Conservation (phyloP, 1,139 yeast genomes). For the Schwanniomyces etchellsii region DNA sequence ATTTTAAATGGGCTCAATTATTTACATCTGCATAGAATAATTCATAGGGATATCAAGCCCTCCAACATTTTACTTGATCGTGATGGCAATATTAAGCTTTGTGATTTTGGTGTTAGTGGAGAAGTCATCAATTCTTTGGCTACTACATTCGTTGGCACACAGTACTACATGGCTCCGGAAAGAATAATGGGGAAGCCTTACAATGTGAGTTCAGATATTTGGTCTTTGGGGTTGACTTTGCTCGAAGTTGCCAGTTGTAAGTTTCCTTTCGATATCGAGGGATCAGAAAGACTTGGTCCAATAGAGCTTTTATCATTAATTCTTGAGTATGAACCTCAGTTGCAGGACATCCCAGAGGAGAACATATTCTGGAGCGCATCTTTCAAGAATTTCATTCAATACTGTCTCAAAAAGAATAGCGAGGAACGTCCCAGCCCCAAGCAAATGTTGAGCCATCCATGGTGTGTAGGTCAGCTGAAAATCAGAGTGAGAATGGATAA, state of each 20-base stretch:
- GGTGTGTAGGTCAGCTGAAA: slow-evolving; percentile 73
- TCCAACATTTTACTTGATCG: slow-evolving; percentile 77
- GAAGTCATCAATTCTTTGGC: slow-evolving; percentile 94
- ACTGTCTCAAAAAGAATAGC: slow-evolving; percentile 78
- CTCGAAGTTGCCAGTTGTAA: slow-evolving; percentile 88
- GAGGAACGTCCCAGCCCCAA: slow-evolving; percentile 83
- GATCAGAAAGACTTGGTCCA: slow-evolving; percentile 48
- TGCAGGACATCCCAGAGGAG: slow-evolving; percentile 70
- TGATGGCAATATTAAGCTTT: slow-evolving; percentile 78
- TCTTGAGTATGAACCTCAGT: slow-evolving; percentile 60
- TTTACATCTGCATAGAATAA: slow-evolving; percentile 79
- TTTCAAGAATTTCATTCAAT: slow-evolving; percentile 75
- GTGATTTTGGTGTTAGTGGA: slow-evolving; percentile 99
- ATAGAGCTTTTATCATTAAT: slow-evolving; percentile 81
- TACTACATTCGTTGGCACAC: slow-evolving; percentile 94
- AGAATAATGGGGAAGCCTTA: slow-evolving; percentile 93
- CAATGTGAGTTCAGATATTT: slow-evolving; percentile 89
- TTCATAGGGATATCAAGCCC: slow-evolving; percentile 92
- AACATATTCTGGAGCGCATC: slow-evolving; percentile 78
- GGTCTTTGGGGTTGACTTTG: slow-evolving; percentile 90
- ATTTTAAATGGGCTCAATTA: slow-evolving; percentile 81
- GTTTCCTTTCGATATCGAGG: slow-evolving; percentile 53
- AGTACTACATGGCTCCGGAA: slow-evolving; percentile 98
- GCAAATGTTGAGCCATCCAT: slow-evolving; percentile 88
- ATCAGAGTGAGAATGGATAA: slow-evolving; percentile 80